Evolutionary conservation across 2,329 filamentous ascomycete species (phyloP), one percentile per base, ranked within the genome.

Genomic region (Sclerotinia spermophila): DNA sequence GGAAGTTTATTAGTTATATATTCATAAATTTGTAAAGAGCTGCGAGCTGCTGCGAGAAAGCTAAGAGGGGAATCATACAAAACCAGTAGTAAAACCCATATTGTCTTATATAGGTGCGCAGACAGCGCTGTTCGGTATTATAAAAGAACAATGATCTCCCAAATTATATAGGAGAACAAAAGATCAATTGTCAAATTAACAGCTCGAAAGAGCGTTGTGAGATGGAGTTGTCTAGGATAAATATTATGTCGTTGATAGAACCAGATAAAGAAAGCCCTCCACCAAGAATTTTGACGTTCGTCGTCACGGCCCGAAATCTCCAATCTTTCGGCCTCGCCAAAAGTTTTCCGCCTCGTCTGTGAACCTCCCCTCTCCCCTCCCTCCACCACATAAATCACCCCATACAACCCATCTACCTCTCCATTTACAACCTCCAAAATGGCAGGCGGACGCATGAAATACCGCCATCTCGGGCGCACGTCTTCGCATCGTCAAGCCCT

Each of bases 401-500:
- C 13, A 19, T 13, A 45, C 48, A 17, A 33, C 45, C 15, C 33
- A 15, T 21, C 60, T 33, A 27, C 33, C 33, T 33, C 24, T 60
- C 15, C 35, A n/a, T 42, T 60, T 40, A 15, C 21, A 24, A 8
- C n/a, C 27, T 35, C n/a, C 73, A 82, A 73, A 74, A 97, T 97
- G 94, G 94, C 93, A 75, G 94, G 94, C 78, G 93, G 92, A 75
- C 86, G 89, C 75, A 87, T 93, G 81, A 96, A 94, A 84, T 97
- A 95, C 84, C 91, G 96, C 76, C 92, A 96, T 82, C 85, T 99
- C 73, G 90, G 90, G 82, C 94, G 96, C 77, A 86, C 89, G 76
- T 97, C 94, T 67, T 85, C 95, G 69, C 96, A 97, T 81, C 89
- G 96, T 80, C 89, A 95, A 84, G 95, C 96, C 68, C 89, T 99